Conservation (phyloP, 75 land plant genomes). For the Adiantum capillusveneris region DNA sequence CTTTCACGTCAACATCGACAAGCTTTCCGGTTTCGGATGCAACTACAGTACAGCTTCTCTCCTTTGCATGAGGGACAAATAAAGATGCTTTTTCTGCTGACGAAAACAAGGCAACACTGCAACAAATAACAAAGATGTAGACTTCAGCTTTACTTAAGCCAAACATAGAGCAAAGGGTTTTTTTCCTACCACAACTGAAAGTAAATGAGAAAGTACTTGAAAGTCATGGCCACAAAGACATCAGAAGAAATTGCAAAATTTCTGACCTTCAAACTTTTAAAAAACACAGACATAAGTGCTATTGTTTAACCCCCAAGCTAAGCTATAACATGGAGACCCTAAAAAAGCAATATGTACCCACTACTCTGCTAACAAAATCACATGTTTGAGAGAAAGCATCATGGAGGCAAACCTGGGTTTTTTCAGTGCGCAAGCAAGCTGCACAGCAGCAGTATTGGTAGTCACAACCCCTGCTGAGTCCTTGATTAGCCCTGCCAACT, state of each 20-base stretch:
- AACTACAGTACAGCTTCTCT: conserved; percentile 46
- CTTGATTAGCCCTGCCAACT: conserved; percentile 83
- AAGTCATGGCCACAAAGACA: too few relatives aligned
- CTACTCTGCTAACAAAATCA: too few relatives aligned
- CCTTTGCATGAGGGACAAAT: conserved; percentile 65
- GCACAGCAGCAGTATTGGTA: conserved; percentile 87
- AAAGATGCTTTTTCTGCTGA: conserved; percentile 64
- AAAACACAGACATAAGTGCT: too few relatives aligned
- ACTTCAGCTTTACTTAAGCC: not conserved
- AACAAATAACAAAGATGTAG: conserved; percentile 8
- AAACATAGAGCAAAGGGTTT: not conserved
- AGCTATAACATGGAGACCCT: too few relatives aligned
- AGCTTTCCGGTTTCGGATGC: conserved; percentile 68
- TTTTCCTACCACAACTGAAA: too few relatives aligned
- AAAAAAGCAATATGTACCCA: too few relatives aligned
- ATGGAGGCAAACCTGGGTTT: conserved; percentile 52
- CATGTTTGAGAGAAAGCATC: too few relatives aligned
- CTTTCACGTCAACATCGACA: conserved; percentile 48
- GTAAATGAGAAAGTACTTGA: too few relatives aligned
- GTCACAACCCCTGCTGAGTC: conserved; percentile 74
- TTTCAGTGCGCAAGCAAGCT: conserved; percentile 65
- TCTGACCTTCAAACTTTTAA: too few relatives aligned
- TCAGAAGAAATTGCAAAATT: too few relatives aligned
- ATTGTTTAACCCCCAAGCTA: too few relatives aligned
- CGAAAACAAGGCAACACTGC: conserved; percentile 77